Evolutionary conservation across 2,329 filamentous ascomycete species (phyloP).

Genomic region (Calonectria pseudoturangicola): DNA sequence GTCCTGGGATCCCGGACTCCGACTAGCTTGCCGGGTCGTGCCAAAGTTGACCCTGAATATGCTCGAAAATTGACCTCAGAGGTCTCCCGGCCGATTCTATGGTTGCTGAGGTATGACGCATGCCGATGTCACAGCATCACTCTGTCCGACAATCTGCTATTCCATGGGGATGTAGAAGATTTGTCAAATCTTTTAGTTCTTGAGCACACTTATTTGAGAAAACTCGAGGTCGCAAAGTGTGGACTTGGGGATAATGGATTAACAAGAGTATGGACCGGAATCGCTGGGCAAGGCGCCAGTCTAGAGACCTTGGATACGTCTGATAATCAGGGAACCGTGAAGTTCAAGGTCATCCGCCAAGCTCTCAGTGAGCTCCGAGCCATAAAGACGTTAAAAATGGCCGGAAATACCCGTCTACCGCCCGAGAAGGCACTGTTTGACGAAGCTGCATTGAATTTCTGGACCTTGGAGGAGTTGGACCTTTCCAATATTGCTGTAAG

Average conservation of each 20-base stretch:
- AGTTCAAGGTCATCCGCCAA: constrained; percentile 66
- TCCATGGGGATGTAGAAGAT: constrained; percentile 68
- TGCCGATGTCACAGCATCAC: constrained; percentile 71
- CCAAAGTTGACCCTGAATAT: constrained; percentile 47
- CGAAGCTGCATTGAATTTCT: constrained; percentile 63
- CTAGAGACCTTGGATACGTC: constrained; percentile 72
- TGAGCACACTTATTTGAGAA: constrained; percentile 64
- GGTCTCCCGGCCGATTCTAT: constrained; percentile 68
- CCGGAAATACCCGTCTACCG: constrained; percentile 69
- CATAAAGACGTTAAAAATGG: constrained; percentile 70
- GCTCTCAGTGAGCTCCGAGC: constrained; percentile 65
- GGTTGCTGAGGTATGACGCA: constrained; percentile 68
- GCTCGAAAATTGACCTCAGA: constrained; percentile 60
- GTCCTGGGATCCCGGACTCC: constrained; percentile 57
- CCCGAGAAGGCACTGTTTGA: constrained; percentile 68
- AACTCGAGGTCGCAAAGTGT: constrained; percentile 71
- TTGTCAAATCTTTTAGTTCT: constrained; percentile 62
- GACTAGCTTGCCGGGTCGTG: constrained; percentile 48
- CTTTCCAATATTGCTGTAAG: constrained; percentile 72
- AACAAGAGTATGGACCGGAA: constrained; percentile 67
- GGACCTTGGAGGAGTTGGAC: constrained; percentile 72
- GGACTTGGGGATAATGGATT: constrained; percentile 70
- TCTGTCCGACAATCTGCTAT: constrained; percentile 70
- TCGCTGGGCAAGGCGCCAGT: constrained; percentile 66
- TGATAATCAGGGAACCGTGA: constrained; percentile 70